These are phyloP conservation scores for Nigrospora oryzae DNA, from an alignment of 2,329 filamentous ascomycete species.

Conservation along the genomic window DNA sequence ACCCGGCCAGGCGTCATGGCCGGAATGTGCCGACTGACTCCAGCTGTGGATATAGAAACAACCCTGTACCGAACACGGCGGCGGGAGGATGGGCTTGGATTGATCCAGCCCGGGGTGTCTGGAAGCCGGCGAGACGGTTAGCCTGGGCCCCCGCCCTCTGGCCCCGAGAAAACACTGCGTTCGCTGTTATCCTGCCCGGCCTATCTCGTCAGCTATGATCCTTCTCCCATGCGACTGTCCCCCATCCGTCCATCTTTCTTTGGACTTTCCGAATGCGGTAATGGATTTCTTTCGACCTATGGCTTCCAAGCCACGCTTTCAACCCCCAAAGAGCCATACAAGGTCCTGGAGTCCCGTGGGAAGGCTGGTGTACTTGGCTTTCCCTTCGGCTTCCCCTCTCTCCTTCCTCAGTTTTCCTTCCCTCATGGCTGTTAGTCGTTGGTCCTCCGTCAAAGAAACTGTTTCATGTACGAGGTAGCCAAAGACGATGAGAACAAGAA, in stretches of 20 bases:
- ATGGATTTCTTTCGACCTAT: background rate
- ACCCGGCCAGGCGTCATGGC: background rate
- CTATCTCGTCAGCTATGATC: background rate
- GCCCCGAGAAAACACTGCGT: background rate
- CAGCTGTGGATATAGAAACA: constrained; percentile 1
- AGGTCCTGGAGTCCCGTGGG: background rate
- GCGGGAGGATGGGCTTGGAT: background rate
- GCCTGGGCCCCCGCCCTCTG: too few relatives aligned
- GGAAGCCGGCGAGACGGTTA: too few relatives aligned
- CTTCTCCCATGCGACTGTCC: background rate
- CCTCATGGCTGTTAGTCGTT: background rate
- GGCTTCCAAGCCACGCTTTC: background rate
- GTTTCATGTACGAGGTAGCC: background rate
- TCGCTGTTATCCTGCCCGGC: background rate
- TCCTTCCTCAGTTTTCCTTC: too few relatives aligned
- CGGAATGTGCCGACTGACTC: constrained; percentile 1
- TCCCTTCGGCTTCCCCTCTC: background rate
- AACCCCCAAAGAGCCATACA: background rate
- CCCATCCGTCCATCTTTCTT: constrained; percentile 1
- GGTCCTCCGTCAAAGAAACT: background rate
- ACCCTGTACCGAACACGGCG: background rate
- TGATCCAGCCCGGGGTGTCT: too few relatives aligned
- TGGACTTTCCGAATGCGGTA: constrained; percentile 1
- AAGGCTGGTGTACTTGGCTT: background rate
- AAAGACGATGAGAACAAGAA: constrained; percentile 1